phyloP scores from a whole-genome alignment of 352 stramenopile species.

The Thalassiosira gravida region DNA sequence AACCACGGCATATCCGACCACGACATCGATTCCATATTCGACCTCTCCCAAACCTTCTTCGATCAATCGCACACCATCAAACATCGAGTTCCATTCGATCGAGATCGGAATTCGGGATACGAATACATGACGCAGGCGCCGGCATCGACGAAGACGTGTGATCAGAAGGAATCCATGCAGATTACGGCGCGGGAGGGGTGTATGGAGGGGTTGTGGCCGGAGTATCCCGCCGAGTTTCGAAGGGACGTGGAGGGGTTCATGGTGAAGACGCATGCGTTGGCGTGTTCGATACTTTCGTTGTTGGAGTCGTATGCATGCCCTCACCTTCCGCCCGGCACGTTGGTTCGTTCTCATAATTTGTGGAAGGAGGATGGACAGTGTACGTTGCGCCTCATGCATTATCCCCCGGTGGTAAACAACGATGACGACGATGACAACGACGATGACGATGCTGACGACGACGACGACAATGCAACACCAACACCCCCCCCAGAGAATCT shows the following conservation, averaged over 20 bases:
- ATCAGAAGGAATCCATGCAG: constrained; percentile 73
- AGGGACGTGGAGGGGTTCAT: constrained; percentile 4
- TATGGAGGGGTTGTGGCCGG: constrained; percentile 60
- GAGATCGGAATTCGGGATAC: constrained; percentile 49
- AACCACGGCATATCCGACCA: constrained; percentile 63
- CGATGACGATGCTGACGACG: background rate
- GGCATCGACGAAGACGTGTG: constrained; percentile 30
- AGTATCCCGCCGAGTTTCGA: constrained; percentile 19
- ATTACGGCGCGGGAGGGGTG: constrained; percentile 56
- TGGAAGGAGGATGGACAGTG: constrained; percentile 60
- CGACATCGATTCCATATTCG: constrained; percentile 55
- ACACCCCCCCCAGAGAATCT: no score
- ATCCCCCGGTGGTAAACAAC: constrained; percentile 58
- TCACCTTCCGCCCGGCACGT: constrained; percentile 34
- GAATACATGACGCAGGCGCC: constrained; percentile 61
- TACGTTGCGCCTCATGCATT: constrained; percentile 64
- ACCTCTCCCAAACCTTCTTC: constrained; percentile 58
- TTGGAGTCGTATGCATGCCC: constrained; percentile 45
- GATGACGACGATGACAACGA: no score
- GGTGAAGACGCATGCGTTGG: constrained; percentile 25
- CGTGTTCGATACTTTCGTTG: constrained; percentile 36
- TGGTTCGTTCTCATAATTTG: constrained; percentile 49
- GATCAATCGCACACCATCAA: constrained; percentile 27
- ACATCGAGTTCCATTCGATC: constrained; percentile 47
- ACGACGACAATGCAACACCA: no score